Percentiles rank a stretch among this genome's conserved stretches.
Conservation (phyloP, 345 rosid genomes). For the Excoecaria agallocha region DNA sequence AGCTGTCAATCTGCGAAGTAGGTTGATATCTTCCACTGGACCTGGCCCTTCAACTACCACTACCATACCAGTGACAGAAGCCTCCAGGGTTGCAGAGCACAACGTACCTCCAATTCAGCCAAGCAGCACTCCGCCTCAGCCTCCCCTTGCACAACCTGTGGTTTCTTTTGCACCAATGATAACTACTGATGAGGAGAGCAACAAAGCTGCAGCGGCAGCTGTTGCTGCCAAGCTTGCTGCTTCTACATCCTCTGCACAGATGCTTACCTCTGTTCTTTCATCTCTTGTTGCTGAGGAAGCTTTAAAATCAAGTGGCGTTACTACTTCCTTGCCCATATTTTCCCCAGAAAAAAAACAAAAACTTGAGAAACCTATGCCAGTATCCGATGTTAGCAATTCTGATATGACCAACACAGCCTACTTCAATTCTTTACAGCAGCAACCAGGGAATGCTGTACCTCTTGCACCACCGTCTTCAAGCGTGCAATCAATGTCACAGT, state of each 20-base stretch:
- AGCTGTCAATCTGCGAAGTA: slow-evolving; percentile 41
- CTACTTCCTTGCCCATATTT: slow-evolving; percentile 39
- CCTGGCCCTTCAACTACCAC: slow-evolving; percentile 25
- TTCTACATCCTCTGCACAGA: slow-evolving; percentile 68
- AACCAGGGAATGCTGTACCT: slow-evolving; percentile 30
- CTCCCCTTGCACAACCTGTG: slow-evolving; percentile 38
- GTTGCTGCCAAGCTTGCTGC: slow-evolving; percentile 69
- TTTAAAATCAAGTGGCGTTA: slow-evolving; percentile 40
- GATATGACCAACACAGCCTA: slow-evolving; percentile 40
- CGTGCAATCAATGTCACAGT: slow-evolving; percentile 43
- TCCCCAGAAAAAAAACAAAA: slow-evolving; percentile 56
- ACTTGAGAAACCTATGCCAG: slow-evolving; percentile 45
- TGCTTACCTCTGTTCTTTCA: slow-evolving; percentile 72
- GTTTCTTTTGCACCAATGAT: slow-evolving; percentile 47
- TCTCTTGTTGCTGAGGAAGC: slow-evolving; percentile 85
- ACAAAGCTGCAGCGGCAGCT: slow-evolving; percentile 75
- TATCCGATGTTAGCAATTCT: slow-evolving; percentile 40
- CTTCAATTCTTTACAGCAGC: slow-evolving; percentile 47
- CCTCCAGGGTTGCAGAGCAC: slow-evolving; percentile 34
- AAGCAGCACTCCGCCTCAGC: slow-evolving; percentile 34
- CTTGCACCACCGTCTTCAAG: slow-evolving; percentile 27
- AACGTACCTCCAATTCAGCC: slow-evolving; percentile 33
- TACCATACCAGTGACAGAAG: slow-evolving; percentile 27
- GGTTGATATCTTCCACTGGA: slow-evolving; percentile 31
- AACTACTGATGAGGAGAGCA: slow-evolving; percentile 58